Evolutionary conservation across 1,284 basidiomycete genomes (phyloP), one percentile per base, ranked within the genome.

Genomic region (Phylloboletellus chloephorus): DNA sequence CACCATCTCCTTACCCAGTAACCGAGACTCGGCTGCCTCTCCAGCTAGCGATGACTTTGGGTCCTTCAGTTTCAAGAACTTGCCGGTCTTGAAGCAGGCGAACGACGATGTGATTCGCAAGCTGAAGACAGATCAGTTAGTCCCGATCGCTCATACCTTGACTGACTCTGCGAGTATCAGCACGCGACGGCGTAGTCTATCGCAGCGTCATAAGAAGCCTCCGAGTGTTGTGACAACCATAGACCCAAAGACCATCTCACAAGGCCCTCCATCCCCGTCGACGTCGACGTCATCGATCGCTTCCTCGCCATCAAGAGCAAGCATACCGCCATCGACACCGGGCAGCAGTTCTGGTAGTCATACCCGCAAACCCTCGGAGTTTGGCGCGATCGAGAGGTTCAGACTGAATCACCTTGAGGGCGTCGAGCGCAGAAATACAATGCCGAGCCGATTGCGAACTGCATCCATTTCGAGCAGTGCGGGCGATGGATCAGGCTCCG

Each of bases 81-180:
- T 98, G 34, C 92, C 93, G 0, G 82, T 98, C 8, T 71, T 98
- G 60, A 98, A 98, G 69, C 93, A 98, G 65, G 93, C 92, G 16
- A 99, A 99, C 62, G 96, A 99, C 65, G 94, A 98, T 61, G 85
- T 98, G 51, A 96, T 99, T 56, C 82, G 91, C 44, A 95, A 96
- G 67, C 76, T 98, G 61, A 84, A 83, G 67, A 88, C 85, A 1
- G 87, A 89, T 52, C 85, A 87, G 54, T 74, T 88, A 67, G 67
- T 72, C 1, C 82, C 87, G 16, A 70, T 89, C 38, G 66, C 75
- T 0, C 86, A 88, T 53, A 71, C 87, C 7, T 67, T 89, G 41
- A 74, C 80, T 3, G 86, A 89, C 55, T 74, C 82, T 4, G 58
- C 66, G 8, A 67, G 67, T 38, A 60, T 72, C 12, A 78, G 80